phyloP scores from a whole-genome alignment of 257 asterid species.

The Coffea eugenioides region DNA sequence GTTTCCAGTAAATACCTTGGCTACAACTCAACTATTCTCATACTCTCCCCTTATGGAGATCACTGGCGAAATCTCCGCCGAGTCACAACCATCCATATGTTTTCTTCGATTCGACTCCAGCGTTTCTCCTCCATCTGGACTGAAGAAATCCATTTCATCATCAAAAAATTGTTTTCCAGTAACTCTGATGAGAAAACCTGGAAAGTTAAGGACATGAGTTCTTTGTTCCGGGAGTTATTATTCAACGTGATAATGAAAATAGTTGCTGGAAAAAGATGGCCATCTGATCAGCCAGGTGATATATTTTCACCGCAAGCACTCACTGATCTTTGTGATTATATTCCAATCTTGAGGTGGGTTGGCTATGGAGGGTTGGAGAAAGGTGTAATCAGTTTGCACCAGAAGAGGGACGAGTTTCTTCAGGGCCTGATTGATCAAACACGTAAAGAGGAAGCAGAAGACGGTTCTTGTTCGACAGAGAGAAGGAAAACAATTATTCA shows the following conservation, averaged over 20 bases:
- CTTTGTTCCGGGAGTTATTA: slow-evolving; percentile 37
- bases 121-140: slow-evolving; percentile 24
- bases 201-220: slow-evolving; percentile 29
- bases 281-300: slow-evolving; percentile 21
- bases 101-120: slow-evolving; percentile 38
- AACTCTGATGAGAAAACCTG: neutral
- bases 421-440: slow-evolving; percentile 25
- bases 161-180: slow-evolving; percentile 20
- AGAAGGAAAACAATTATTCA: slow-evolving; percentile 4
- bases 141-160: slow-evolving; percentile 32
- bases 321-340: slow-evolving; percentile 17
- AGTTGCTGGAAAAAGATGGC: slow-evolving; percentile 45
- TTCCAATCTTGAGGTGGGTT: slow-evolving; percentile 22
- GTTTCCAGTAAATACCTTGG: slow-evolving; percentile 34
- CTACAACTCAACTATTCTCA: slow-evolving; percentile 45
- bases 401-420: slow-evolving; percentile 6
- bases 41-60: slow-evolving; percentile 44
- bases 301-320: slow-evolving; percentile 21
- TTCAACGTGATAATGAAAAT: slow-evolving; percentile 36
- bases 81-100: slow-evolving; percentile 30
- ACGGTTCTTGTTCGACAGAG: neutral
- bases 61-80: slow-evolving; percentile 62
- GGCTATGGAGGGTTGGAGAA: slow-evolving; percentile 17
- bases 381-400: neutral
- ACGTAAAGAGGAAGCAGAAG: neutral